Evolutionary conservation across 148 eudicot genomes (phyloP), one percentile per base, ranked within the genome.

Genomic region (Talinum fruticosum): DNA sequence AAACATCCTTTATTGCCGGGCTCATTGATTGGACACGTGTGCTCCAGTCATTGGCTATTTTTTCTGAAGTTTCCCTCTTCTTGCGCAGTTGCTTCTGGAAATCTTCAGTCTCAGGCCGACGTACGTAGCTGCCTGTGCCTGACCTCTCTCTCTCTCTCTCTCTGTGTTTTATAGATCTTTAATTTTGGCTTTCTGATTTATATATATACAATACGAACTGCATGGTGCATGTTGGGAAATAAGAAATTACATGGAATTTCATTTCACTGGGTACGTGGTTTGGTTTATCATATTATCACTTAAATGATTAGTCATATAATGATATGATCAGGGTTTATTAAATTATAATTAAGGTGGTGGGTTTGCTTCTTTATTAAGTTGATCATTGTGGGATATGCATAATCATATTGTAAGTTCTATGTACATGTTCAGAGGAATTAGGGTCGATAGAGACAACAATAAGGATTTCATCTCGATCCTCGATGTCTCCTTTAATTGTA

Each of bases 51-150:
- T 24, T 38, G 53, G 23, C 54, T 26, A 8, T 0, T 38, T 37
- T 57, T 74, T 37, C 36, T 75, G 53, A 75, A 37, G 35, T 61
- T 75, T 75, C 77, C 45, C 32, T 26, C 69, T 57, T 10, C 64
- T n/a, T 54, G n/a, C 26, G 61, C 53, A 74, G 77, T 61, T 61
- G 69, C 77, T 75, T 75, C 69, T 62, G 77, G 69, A 62, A 37
- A 28, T n/a, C 54, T 19, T 51, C 57, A 18, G 57, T 5, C 45
- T 41, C 45, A 41, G 45, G 10, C 10, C 5, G 45, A 5, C 45
- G 45, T 41, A 51, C n/a, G 10, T 18, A n/a, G n/a, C 44, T 49
- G 57, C 61, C 6, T 73, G 68, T 30, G 12, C 14, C 47, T 41
- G 47, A 41, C 23, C 57, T 51, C 57, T 51, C n/a, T 51, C 57